Evolutionary conservation across 495 filamentous ascomycete species (phyloP), one percentile per base, ranked within the genome.

Genomic region (Aspergillus kassunensis): DNA sequence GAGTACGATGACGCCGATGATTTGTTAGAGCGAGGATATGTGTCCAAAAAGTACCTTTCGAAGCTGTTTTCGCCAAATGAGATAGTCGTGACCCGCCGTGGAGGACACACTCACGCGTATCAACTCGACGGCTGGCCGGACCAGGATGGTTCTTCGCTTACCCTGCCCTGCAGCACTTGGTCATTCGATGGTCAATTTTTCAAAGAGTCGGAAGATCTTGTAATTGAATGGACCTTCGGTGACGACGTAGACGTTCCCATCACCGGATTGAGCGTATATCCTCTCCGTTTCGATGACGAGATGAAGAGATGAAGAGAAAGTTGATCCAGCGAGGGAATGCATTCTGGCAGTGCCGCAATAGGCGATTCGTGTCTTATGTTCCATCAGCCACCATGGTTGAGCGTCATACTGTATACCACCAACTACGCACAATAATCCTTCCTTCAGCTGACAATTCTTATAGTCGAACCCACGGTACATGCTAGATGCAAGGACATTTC

Each of bases 391-490:
- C 34, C 7, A 15, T 15, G 15, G 13, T 15, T 31, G 8, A 15
- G 3, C n/a, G 12, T 19, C 29, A 16, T 2, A 19, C 19, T 30
- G n/a, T 31, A 13, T 16, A 6, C n/a, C 5, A 33, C 11, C 16
- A 29, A 29, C 7, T 10, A 19, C n/a, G n/a, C 1, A 15, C 2
- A 0, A 47, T 5, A 0, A 19, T 8, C n/a, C 19, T 47, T 7
- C 2, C n/a, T 13, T 2, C 15, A 27, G 4, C 8, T 13, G 11
- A 29, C 4, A 9, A 29, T 18, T 34, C 25, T 16, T 27, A 4
- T 18, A 46, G 27, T 16, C 43, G 2, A 46, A 31, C 6, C 43
- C 43, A 19, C 44, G 44, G 29, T 47, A 33, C n/a, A 47, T 47
- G 44, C 12, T 47, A 25, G 44, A 47, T 20, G 24, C 29, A 15